Conservation (phyloP, 2,329 filamentous ascomycete species). For the Botrytis tulipae region DNA sequence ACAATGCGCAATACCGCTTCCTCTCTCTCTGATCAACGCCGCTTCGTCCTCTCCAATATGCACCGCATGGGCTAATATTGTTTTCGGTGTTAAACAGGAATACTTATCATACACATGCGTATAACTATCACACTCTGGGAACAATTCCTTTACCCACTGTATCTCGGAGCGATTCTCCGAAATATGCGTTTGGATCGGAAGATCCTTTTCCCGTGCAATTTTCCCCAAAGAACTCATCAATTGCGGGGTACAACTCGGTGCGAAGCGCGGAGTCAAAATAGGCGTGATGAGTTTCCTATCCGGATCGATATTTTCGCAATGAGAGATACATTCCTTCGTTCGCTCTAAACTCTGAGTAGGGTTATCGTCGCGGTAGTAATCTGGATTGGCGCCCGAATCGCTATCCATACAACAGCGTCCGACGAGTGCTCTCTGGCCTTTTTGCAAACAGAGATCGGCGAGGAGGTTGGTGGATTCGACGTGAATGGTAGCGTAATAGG, state of each 20-base stretch:
- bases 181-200: slow-evolving; percentile 86
- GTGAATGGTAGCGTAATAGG: slow-evolving; percentile 92
- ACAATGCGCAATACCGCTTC: slow-evolving; percentile 76
- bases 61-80: slow-evolving; percentile 82
- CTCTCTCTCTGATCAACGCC: slow-evolving; percentile 56
- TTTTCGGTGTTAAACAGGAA: slow-evolving; percentile 67
- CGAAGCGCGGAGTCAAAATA: slow-evolving; percentile 75
- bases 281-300: slow-evolving; percentile 64
- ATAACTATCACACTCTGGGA: slow-evolving; percentile 65
- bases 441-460: slow-evolving; percentile 72
- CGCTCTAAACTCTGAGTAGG: slow-evolving; percentile 54
- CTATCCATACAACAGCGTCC: slow-evolving; percentile 96
- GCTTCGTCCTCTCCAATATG: slow-evolving; percentile 65
- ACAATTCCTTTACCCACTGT: slow-evolving; percentile 65
- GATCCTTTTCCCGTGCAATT: slow-evolving; percentile 58
- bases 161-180: slow-evolving; percentile 79
- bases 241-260: slow-evolving; percentile 57
- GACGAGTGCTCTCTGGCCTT: slow-evolving; percentile 86
- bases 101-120: slow-evolving; percentile 74
- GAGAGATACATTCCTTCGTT: slow-evolving; percentile 59
- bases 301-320: slow-evolving; percentile 69
- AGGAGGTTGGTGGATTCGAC: slow-evolving; percentile 88
- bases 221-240: slow-evolving; percentile 63
- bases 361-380: slow-evolving; percentile 75
- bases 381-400: slow-evolving; percentile 54